Base-by-base conservation (phyloP, 331 rosid species). In the Cucumis variabilis region DNA sequence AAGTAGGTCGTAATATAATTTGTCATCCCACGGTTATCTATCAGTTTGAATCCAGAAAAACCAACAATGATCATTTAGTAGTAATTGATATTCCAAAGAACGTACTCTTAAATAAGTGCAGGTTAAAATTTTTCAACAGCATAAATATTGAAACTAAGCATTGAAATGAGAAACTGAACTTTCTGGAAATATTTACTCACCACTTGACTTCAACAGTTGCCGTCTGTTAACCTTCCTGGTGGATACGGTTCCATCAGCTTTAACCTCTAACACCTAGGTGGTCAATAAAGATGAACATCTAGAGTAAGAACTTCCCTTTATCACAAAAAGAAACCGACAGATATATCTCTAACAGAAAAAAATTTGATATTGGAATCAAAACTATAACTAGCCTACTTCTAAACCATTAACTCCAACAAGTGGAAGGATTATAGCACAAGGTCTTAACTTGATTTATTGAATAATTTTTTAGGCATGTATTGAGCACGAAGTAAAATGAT, bases 221-320 rank as follows among this genome's bases (percentile, higher is more conserved):
- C 98, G 98, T 89, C 99, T 92, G 91, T 92, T 97, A 84, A 97
- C 94, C 93, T 96, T 97, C 88, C 95, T 91, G 51, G 95, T 92
- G 55, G 96, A 92, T 48, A 94, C 88, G 7, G 88, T 81, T 67
- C 99, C 99, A 85, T 96, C 88, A 25, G 94, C 85, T 87, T 88
- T 97, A 91, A 97, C 99, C 92, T 94, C 99, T 76, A 93, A 91
- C 86, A 97, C 99, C 99, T 97, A 78, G 65, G 76, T 84, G 78
- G 37, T 76, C 69, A 83, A 87, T 7, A 77, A 67, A 76, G 53
- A 6, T 28, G 24, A 83, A 33, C 20, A 70, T 27, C 4, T 51
- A 88, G 84, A 77, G 67, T 69, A 75, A 58, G 17, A 73, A 20
- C 65, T 25, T 77, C 50, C 70, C 48, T 25, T 78, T 60, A 58